Evolutionary conservation across 306 rosid genomes (phyloP).

Genomic region (Glycine latifolia): DNA sequence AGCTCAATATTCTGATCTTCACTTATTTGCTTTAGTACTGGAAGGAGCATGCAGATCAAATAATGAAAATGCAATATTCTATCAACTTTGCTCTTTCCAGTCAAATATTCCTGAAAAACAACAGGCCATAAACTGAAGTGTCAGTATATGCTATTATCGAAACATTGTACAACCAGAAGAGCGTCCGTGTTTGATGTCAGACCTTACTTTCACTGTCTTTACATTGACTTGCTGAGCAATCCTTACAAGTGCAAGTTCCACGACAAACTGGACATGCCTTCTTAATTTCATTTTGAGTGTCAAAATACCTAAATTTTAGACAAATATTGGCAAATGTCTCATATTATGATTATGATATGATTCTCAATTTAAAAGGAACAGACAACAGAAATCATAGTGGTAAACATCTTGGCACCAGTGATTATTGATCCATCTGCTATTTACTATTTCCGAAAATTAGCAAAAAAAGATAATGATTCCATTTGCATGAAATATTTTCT

Average conservation of each 20-base stretch:
- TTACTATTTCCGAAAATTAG: constrained; percentile 5
- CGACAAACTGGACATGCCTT: constrained; percentile 94
- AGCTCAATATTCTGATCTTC: constrained; percentile 68
- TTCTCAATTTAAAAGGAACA: constrained; percentile 32
- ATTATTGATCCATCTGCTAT: constrained; percentile 32
- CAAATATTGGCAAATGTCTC: constrained; percentile 38
- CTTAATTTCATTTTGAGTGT: constrained; percentile 79
- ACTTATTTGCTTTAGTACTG: constrained; percentile 75
- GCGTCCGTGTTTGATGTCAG: constrained; percentile 67
- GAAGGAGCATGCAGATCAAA: constrained; percentile 92
- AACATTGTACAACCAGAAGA: constrained; percentile 41
- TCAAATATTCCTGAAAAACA: constrained; percentile 66
- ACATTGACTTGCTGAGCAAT: constrained; percentile 68
- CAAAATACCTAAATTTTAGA: constrained; percentile 69
- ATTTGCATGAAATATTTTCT: neutral
- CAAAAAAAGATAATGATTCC: neutral
- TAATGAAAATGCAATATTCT: constrained; percentile 79
- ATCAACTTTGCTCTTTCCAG: constrained; percentile 69
- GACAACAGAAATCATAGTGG: constrained; percentile 27
- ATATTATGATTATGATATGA: neutral
- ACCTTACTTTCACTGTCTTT: constrained; percentile 95
- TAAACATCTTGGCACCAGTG: constrained; percentile 26
- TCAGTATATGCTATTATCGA: constrained; percentile 46
- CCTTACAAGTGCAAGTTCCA: constrained; percentile 85
- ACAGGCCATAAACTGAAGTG: constrained; percentile 41